Conservation (phyloP, 805 yeast species). For the Lachancea waltii region DNA sequence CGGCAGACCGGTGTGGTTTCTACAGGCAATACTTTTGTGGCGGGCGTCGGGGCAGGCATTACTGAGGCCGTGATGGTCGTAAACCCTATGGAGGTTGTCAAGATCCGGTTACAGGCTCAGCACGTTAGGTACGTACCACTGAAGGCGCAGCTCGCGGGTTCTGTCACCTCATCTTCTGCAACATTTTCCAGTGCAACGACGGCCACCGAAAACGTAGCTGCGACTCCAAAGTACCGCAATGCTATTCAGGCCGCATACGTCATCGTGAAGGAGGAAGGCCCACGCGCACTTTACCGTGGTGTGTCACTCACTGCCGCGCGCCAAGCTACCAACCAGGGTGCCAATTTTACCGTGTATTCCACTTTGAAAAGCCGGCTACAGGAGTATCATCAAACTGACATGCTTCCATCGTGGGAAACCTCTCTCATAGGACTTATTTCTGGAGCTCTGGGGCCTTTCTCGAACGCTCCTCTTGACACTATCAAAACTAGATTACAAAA, state of each 20-base stretch:
- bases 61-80: slow-evolving; percentile 94
- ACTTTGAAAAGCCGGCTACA: slow-evolving; percentile 68
- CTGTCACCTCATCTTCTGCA: slow-evolving; percentile 3
- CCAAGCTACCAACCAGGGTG: slow-evolving; percentile 98
- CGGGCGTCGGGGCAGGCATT: slow-evolving; percentile 97
- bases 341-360: slow-evolving; percentile 92
- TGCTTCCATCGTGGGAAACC: slow-evolving; percentile 90
- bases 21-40: slow-evolving; percentile 71
- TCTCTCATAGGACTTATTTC: slow-evolving; percentile 83
- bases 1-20: slow-evolving; percentile 55
- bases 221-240: slow-evolving; percentile 76
- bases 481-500: slow-evolving; percentile 95
- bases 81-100: slow-evolving; percentile 96
- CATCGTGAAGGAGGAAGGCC: slow-evolving; percentile 86
- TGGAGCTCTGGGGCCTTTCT: slow-evolving; percentile 96
- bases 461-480: slow-evolving; percentile 96
- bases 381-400: slow-evolving; percentile 47
- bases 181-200: slow-evolving; percentile 4
- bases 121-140: slow-evolving; percentile 39
- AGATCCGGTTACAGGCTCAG: slow-evolving; percentile 94
- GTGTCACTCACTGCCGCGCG: slow-evolving; percentile 94
- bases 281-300: slow-evolving; percentile 84
- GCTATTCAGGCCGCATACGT: slow-evolving; percentile 87
- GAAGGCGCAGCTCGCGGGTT: slow-evolving; percentile 9
- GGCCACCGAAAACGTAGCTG: slow-evolving; percentile 8